These are phyloP conservation scores for Fusarium sp. DNA, from an alignment of 2,329 filamentous ascomycete species.

Conservation along the genomic window DNA sequence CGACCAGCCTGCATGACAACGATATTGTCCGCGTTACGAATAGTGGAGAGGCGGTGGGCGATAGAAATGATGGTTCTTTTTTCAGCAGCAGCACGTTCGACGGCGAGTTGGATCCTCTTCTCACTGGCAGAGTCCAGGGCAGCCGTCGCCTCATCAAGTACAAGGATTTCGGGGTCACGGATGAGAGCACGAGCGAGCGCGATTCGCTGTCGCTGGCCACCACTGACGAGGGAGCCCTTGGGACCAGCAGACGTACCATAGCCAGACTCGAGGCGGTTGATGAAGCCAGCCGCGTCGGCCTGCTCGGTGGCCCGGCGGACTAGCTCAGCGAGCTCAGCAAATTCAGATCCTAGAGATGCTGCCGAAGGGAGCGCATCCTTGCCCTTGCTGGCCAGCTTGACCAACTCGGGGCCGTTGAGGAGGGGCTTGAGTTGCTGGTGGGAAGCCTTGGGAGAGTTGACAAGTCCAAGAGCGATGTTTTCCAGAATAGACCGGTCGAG, in stretches of 20 bases:
- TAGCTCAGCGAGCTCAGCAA: constrained; percentile 63
- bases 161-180: constrained; percentile 68
- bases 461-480: constrained; percentile 64
- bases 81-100: constrained; percentile 60
- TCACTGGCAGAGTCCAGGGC: constrained; percentile 73
- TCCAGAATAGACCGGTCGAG: constrained; percentile 63
- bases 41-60: constrained; percentile 74
- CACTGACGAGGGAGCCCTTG: constrained; percentile 69
- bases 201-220: constrained; percentile 73
- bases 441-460: constrained; percentile 55
- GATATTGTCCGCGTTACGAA: constrained; percentile 76
- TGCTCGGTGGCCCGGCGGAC: constrained; percentile 68
- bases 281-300: constrained; percentile 73
- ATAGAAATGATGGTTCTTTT: constrained; percentile 77
- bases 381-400: constrained; percentile 66
- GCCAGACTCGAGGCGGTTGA: constrained; percentile 67
- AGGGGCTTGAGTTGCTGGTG: constrained; percentile 59
- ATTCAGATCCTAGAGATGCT: constrained; percentile 58
- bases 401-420: constrained; percentile 65
- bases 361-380: constrained; percentile 63
- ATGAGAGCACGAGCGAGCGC: constrained; percentile 72
- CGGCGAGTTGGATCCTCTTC: constrained; percentile 65
- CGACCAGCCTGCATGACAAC: constrained; percentile 74
- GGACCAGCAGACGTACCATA: constrained; percentile 68
- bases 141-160: constrained; percentile 75